A percentile compares a stretch with the other conserved stretches of the same genome.
Evolutionary conservation across 2,329 filamentous ascomycete species (phyloP).

Genomic region (Curvularia hawaiiensis): DNA sequence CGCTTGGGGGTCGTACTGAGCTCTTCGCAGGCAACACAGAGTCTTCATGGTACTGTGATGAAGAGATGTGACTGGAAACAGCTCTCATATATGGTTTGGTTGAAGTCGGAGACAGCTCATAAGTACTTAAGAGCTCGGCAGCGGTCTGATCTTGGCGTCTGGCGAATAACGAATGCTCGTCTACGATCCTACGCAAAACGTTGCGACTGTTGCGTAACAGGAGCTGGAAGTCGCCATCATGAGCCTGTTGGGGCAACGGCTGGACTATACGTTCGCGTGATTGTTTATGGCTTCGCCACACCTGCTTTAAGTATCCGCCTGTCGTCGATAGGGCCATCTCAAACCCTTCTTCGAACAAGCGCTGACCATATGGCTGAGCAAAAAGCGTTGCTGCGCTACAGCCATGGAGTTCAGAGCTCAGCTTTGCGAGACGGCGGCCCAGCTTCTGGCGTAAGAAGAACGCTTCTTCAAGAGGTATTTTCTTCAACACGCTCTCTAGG

Average conservation of each 20-base stretch:
- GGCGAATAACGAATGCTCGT: not conserved
- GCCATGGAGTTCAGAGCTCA: conserved; percentile 52
- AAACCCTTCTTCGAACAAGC: conserved; percentile 16
- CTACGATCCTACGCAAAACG: conserved; percentile 9
- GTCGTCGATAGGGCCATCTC: conserved; percentile 20
- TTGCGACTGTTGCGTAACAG: conserved; percentile 27
- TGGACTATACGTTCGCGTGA: conserved; percentile 49
- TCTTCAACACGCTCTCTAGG: conserved; percentile 47
- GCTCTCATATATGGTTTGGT: conserved; percentile 24
- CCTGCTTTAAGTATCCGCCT: conserved; percentile 20
- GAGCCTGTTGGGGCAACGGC: conserved; percentile 48
- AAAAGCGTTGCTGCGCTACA: not conserved
- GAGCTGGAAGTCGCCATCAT: conserved; percentile 21
- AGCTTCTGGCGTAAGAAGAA: conserved; percentile 59
- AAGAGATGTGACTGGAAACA: conserved; percentile 12
- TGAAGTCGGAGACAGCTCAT: conserved; percentile 16
- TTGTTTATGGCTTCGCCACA: conserved; percentile 29
- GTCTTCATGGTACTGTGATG: conserved; percentile 25
- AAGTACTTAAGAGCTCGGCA: conserved; percentile 21
- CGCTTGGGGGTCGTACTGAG: not conserved
- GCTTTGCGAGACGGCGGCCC: conserved; percentile 62
- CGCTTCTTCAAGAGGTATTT: conserved; percentile 45
- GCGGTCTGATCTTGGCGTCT: conserved; percentile 2
- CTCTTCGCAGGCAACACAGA: conserved; percentile 39
- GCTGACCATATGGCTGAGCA: conserved; percentile 4